Evolutionary conservation across 1,284 basidiomycete genomes (phyloP).

Genomic region (Filobasidium uniguttulatum): DNA sequence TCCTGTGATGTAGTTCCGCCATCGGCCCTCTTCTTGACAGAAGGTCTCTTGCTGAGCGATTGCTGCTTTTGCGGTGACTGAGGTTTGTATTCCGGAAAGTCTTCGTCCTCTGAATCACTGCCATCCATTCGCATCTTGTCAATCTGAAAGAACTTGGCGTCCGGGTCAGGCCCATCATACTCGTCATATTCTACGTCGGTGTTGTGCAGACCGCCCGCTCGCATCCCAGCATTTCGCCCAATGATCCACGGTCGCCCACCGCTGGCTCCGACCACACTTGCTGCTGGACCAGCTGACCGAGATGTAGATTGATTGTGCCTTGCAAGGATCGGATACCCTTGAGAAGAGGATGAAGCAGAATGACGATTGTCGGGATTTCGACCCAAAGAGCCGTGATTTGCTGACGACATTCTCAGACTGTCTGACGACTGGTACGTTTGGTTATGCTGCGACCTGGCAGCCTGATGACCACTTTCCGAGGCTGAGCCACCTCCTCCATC

Average conservation of each 20-base stretch:
- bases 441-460: not conserved
- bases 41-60: not conserved
- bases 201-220: slow-evolving; percentile 1
- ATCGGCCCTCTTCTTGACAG: not conserved
- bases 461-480: not conserved
- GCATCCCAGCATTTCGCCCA: not conserved
- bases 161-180: slow-evolving; percentile 11
- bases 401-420: not conserved
- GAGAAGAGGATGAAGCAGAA: not conserved
- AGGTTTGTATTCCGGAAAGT: not conserved
- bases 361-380: too few relatives aligned
- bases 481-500: not conserved
- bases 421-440: not conserved
- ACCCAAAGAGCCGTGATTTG: slow-evolving; percentile 1
- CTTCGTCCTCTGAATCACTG: slow-evolving; percentile 8
- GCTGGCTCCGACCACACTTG: too few relatives aligned
- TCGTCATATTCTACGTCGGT: not conserved
- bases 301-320: not conserved
- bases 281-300: too few relatives aligned
- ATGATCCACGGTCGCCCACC: not conserved
- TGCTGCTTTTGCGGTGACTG: not conserved
- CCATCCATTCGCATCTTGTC: slow-evolving; percentile 7
- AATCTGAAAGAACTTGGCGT: slow-evolving; percentile 14
- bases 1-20: not conserved
- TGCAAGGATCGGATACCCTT: not conserved